Conservation (phyloP, 768 basidiomycete species). For the Fomitopsis serialis region DNA sequence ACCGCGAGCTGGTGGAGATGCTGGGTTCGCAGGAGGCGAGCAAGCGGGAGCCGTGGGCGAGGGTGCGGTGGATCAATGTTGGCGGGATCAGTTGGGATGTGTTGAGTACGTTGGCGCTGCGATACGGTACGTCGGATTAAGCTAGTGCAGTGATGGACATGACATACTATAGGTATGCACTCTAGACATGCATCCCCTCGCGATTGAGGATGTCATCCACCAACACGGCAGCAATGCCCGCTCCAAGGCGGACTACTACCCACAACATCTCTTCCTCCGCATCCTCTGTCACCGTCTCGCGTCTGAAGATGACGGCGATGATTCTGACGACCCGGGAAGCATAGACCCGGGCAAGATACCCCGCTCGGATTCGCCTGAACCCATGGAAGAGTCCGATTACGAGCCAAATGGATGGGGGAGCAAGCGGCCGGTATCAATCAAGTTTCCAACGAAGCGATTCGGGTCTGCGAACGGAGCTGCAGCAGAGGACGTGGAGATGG, state of each 20-base stretch:
- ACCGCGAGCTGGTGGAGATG: constrained; percentile 47
- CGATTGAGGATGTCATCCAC: constrained; percentile 63
- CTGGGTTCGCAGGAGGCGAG: constrained; percentile 37
- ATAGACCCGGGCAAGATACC: constrained; percentile 3
- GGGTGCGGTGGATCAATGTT: constrained; percentile 71
- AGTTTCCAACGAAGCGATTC: constrained; percentile 14
- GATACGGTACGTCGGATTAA: constrained; percentile 42
- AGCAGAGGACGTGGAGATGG: not conserved
- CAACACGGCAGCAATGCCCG: constrained; percentile 38
- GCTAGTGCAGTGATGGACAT: not conserved
- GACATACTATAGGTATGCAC: not conserved
- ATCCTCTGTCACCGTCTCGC: constrained; percentile 55
- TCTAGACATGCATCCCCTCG: constrained; percentile 59
- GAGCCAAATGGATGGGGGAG: constrained; percentile 20
- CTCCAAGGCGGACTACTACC: constrained; percentile 65
- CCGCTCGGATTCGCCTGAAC: constrained; percentile 24
- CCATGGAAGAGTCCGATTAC: constrained; percentile 1
- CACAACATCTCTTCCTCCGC: constrained; percentile 62
- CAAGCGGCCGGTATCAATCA: not conserved
- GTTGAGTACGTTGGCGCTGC: constrained; percentile 53
- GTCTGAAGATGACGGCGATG: constrained; percentile 6
- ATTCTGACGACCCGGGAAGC: not conserved
- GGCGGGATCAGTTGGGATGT: constrained; percentile 65
- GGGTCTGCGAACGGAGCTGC: not conserved
- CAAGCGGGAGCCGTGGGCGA: constrained; percentile 48